phyloP scores from a whole-genome alignment of 345 rosid genomes.

The Acer yangbiense region DNA sequence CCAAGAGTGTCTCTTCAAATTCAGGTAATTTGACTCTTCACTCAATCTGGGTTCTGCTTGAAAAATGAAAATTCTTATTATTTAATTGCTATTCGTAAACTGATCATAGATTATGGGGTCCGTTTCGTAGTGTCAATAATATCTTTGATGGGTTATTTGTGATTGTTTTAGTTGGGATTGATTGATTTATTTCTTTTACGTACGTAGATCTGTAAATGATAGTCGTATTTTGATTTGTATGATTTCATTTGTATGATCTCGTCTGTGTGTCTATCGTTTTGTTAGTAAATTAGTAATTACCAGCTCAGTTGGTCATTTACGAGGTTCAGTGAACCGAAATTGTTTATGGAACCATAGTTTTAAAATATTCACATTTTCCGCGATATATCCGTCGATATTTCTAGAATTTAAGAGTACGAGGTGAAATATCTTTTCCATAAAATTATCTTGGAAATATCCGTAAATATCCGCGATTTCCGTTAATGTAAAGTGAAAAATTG shows the following conservation, averaged over 20 bases:
- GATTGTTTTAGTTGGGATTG: background rate
- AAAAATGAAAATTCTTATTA: background rate
- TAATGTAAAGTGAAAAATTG: too few species aligned
- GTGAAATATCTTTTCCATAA: too few species aligned
- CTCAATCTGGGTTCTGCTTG: conserved; percentile 6
- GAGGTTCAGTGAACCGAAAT: background rate
- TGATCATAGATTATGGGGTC: conserved; percentile 12
- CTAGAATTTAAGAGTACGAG: too few species aligned
- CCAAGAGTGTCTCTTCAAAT: background rate
- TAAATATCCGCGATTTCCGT: too few species aligned
- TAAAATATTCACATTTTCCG: too few species aligned
- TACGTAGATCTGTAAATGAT: conserved; percentile 12
- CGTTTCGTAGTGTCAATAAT: background rate
- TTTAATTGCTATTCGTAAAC: background rate
- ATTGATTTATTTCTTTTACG: background rate
- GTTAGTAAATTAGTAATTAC: background rate
- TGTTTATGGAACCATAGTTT: too few species aligned
- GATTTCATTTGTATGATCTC: background rate
- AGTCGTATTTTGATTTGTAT: background rate
- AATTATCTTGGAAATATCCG: too few species aligned
- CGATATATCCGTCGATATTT: too few species aligned
- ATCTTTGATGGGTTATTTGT: background rate
- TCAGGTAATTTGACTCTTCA: conserved; percentile 26
- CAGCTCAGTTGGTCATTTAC: background rate
- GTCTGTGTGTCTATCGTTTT: background rate